Evolutionary conservation across 139 green algal genomes (phyloP), one percentile per base, ranked within the genome.

Genomic region (Chlorella sp.): DNA sequence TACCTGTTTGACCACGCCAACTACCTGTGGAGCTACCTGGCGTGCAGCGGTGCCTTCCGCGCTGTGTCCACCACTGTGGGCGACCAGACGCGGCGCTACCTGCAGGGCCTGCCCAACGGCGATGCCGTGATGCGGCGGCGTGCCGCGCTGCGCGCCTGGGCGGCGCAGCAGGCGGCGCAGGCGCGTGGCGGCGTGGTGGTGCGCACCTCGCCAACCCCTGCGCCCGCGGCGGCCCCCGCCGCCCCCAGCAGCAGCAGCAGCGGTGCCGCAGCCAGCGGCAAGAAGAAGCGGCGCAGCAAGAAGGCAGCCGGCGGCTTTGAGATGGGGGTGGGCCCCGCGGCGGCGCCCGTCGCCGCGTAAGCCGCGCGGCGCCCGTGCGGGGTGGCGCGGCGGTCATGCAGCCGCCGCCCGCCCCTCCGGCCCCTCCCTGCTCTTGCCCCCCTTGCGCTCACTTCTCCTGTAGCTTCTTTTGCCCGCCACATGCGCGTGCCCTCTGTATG

Each of bases 1-100:
- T 96, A 93, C 88, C 88, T 99, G 81, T 96, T 97, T 80, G 92
- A 94, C 47, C 94, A 95, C 85, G 90, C 84, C 81, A 94, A 91
- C 78, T 93, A 89, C 88, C 81, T 98, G 71, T 95, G 91, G 91
- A 92, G 86, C 26, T 98, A 98, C 89, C 68, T 97, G 80, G 90
- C 87, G 1, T 39, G 74, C 20, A 84, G 67, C 17, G 67, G 51
- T 41, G 60, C 86, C 28, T 86, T 93, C 57, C 82, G 91, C 30
- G 25, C 76, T 39, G 51, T 83, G 30, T 84, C 55, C 67, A 92
- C 84, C 32, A 69, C 68, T 11, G 63, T 92, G 23, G 87, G 91
- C 34, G 82, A 89, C n/a, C 69, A 88, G 64, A 85, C 78, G 63
- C 82, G 86, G 86, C 80, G 73, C 80, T 88, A 82, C 74, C 78